These are phyloP conservation scores for Cystodermella granulosa DNA, from an alignment of 1,284 basidiomycete species.

Conservation along the genomic window DNA sequence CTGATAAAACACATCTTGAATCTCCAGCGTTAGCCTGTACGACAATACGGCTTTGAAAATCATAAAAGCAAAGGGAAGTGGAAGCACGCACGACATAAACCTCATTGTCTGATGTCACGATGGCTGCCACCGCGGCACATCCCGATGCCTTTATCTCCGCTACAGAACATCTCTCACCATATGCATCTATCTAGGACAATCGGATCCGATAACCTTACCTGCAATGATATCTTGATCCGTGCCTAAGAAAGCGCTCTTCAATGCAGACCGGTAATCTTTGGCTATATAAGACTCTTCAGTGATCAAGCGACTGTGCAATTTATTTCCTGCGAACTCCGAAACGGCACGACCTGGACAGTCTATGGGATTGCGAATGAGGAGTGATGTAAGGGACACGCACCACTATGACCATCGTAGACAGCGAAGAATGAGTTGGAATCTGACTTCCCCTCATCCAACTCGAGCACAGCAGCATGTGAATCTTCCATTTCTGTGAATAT, in stretches of 20 bases:
- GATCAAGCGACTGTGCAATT: constrained; percentile 79
- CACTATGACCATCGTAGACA: constrained; percentile 98
- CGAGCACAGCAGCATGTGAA: constrained; percentile 81
- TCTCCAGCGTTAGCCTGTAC: constrained; percentile 94
- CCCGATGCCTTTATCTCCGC: constrained; percentile 92
- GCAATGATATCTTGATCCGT: constrained; percentile 92
- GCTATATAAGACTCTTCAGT: constrained; percentile 69
- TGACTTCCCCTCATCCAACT: constrained; percentile 51
- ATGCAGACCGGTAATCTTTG: constrained; percentile 67
- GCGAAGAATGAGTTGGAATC: constrained; percentile 82
- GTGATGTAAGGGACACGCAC: constrained; percentile 44
- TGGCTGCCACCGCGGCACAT: constrained; percentile 89
- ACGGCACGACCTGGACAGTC: constrained; percentile 69
- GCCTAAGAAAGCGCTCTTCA: constrained; percentile 87
- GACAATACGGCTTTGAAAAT: constrained; percentile 5
- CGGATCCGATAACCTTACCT: constrained; percentile 46
- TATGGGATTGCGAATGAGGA: constrained; percentile 11
- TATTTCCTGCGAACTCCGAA: constrained; percentile 85
- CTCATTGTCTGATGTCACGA: constrained; percentile 74
- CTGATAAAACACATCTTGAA: constrained; percentile 85
- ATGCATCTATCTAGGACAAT: constrained; percentile 10
- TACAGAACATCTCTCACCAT: constrained; percentile 69
- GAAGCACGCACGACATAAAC: constrained; percentile 67
- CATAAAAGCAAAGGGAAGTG: constrained; percentile 2
- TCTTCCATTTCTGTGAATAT: constrained; percentile 93